Percentiles rank a stretch among this genome's conserved stretches.
These are phyloP conservation scores for Botrytis fragariae DNA, from an alignment of 2,329 filamentous ascomycete species.

Conservation along the genomic window DNA sequence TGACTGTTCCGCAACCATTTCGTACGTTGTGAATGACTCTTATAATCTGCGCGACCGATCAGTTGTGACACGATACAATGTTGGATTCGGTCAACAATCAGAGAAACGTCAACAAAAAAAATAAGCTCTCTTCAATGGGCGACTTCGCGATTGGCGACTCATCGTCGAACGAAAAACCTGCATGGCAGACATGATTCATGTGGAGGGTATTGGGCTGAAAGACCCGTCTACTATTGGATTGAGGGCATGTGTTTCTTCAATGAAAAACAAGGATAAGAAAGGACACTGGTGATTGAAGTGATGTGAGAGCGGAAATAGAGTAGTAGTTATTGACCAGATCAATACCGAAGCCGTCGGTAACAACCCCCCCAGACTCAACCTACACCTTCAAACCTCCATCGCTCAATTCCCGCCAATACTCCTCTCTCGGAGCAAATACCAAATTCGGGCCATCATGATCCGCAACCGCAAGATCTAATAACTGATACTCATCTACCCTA, in stretches of 20 bases:
- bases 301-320: background rate
- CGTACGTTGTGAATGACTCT: background rate
- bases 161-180: too few species aligned
- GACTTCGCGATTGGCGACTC: too few species aligned
- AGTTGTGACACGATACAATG: too few species aligned
- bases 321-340: background rate
- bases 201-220: background rate
- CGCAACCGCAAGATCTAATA: background rate
- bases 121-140: too few species aligned
- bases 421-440: background rate
- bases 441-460: background rate
- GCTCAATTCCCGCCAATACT: background rate
- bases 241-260: background rate
- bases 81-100: too few species aligned
- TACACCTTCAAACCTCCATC: background rate
- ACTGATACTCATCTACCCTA: background rate
- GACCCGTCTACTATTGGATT: background rate
- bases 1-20: background rate
- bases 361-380: background rate
- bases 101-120: too few species aligned
- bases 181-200: too few species aligned
- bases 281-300: background rate
- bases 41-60: too few species aligned
- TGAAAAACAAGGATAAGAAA: background rate
- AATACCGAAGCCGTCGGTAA: background rate